phyloP scores from a whole-genome alignment of 441 rosid genomes.

The Pelargonium cotyledonis region DNA sequence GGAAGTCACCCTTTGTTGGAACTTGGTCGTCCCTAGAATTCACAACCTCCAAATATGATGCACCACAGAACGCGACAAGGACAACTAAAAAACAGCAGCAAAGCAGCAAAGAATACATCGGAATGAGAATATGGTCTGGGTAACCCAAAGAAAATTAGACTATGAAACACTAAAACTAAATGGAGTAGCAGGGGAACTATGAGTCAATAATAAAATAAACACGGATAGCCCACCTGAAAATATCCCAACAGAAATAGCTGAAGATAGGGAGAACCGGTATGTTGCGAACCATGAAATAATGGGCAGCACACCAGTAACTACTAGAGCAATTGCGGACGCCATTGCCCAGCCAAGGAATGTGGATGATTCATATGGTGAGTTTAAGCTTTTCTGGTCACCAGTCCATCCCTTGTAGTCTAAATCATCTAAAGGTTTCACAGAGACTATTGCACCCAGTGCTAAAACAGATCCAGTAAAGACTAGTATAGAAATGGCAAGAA shows the following conservation, averaged over 20 bases:
- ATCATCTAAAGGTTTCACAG: conserved; percentile 82
- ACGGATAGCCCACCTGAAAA: conserved; percentile 61
- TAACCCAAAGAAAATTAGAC: conserved; percentile 2
- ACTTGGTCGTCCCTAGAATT: conserved; percentile 81
- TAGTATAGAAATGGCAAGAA: conserved; percentile 60
- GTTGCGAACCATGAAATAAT: conserved; percentile 98
- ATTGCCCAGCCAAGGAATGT: conserved; percentile 97
- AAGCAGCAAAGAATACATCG: conserved; percentile 24
- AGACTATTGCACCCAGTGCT: conserved; percentile 85
- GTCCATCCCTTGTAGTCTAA: conserved; percentile 78
- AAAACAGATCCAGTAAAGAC: conserved; percentile 73
- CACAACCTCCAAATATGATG: conserved; percentile 87
- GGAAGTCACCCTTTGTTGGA: conserved; percentile 90
- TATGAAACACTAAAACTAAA: not conserved
- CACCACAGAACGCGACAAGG: conserved; percentile 91
- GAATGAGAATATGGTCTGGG: conserved; percentile 2
- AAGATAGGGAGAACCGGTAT: conserved; percentile 84
- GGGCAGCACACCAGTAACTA: conserved; percentile 92
- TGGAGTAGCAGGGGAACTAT: conserved; percentile 3
- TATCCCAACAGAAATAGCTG: conserved; percentile 80
- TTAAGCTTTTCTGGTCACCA: conserved; percentile 50
- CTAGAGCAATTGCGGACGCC: conserved; percentile 89
- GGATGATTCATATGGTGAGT: conserved; percentile 85
- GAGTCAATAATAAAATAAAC: conserved; percentile 11
- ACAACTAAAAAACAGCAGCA: conserved; percentile 54